Conservation (phyloP, 306 rosid species). For the Dryas drummondii region DNA sequence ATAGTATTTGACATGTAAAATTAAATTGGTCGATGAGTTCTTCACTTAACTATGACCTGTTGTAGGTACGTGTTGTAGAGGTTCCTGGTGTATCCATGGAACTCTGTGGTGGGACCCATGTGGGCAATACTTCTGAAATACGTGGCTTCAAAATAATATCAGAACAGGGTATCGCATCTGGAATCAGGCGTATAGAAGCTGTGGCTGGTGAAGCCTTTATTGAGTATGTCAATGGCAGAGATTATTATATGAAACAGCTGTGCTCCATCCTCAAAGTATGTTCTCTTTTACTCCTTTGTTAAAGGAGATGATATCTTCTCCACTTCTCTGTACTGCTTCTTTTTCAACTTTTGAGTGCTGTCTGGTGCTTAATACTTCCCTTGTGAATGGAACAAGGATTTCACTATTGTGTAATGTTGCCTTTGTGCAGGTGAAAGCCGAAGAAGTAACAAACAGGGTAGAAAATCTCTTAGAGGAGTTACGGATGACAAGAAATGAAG, state of each 20-base stretch:
- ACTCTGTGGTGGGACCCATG: conserved; percentile 98
- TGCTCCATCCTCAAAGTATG: conserved; percentile 90
- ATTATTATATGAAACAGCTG: conserved; percentile 66
- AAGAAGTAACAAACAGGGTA: conserved; percentile 74
- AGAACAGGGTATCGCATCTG: conserved; percentile 96
- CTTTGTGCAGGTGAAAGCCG: conserved; percentile 80
- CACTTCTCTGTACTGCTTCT: too few relatives aligned
- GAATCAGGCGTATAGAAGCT: conserved; percentile 91
- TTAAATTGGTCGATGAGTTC: background rate
- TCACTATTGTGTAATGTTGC: conserved; percentile 10
- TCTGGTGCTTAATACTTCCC: conserved; percentile 4
- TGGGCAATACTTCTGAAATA: conserved; percentile 81
- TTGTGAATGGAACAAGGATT: conserved; percentile 12
- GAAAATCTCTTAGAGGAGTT: conserved; percentile 81
- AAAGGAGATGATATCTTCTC: too few relatives aligned
- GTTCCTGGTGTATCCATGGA: conserved; percentile 97
- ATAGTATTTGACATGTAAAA: background rate
- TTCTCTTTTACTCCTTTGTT: background rate
- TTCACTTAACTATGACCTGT: conserved; percentile 29
- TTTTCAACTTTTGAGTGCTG: background rate
- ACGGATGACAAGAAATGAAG: conserved; percentile 67
- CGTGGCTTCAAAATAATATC: conserved; percentile 90
- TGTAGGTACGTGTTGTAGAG: conserved; percentile 94
- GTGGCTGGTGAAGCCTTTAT: conserved; percentile 95
- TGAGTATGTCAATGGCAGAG: conserved; percentile 80